Base-by-base conservation (phyloP, 805 yeast species). In the Candida koratica region DNA sequence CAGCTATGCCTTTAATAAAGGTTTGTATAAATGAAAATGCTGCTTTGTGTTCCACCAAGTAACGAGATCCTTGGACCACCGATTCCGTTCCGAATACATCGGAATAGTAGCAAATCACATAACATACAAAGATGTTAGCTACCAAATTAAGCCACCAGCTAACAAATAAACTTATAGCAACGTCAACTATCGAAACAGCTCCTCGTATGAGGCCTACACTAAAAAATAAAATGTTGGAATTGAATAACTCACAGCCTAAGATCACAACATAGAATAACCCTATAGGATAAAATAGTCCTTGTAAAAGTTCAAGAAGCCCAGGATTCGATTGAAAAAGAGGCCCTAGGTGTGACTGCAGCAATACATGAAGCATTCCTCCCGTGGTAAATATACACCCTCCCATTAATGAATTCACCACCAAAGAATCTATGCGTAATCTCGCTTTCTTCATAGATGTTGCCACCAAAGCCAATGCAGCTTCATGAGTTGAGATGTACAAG, bases 381-480 rank as follows among this genome's bases (percentile, higher is more conserved):
- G 80, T 61, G 25, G 81, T 60, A 55, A 84, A 84, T 4, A 84
- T 53, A 1, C 81, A 45, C 0, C 87, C 93, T 4, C 88, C 94
- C 42, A 81, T 61, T 4, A 83, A 53, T 0, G 88, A 77, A 52
- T 82, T 82, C 14, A 83, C 49, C 0, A 76, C 45, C n/a, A 84
- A 53, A 1, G 79, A 69, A 39, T 79, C 81, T 4, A 77, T 46
- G 44, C 77, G 69, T 18, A 82, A 67, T 55, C 94, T 68, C 4
- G 89, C 73, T 51, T 84, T 84, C 56, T 84, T 84, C 93, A 84
- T 84, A 2, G 87, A 69, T 0, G 93, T 84, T 6, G 94, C 94
- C 13, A 84, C 90, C 26, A 83, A 81, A 0, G 94, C 93, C 34
- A 84, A 57, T 0, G 93, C 93, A 2, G 90, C 79, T 49, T 84